Evolutionary conservation across 345 rosid genomes (phyloP).

Genomic region (Aquilaria sinensis): DNA sequence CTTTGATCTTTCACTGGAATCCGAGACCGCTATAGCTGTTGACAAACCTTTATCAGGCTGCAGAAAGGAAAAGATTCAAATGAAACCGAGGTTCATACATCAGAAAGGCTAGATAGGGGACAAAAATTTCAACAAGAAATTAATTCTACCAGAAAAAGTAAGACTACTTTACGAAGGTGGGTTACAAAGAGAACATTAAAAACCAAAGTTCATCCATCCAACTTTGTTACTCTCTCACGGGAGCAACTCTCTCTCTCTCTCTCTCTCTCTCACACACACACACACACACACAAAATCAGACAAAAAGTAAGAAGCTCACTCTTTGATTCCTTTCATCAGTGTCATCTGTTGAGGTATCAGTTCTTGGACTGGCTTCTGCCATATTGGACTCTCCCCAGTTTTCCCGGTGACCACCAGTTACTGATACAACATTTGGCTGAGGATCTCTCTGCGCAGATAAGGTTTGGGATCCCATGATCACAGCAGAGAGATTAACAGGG

Average conservation of each 20-base stretch:
- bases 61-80: conserved; percentile 17
- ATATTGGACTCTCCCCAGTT: conserved; percentile 59
- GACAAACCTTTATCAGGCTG: conserved; percentile 65
- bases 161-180: neutral
- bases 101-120: conserved; percentile 5
- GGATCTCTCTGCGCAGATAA: conserved; percentile 30
- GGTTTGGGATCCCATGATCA: conserved; percentile 27
- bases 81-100: neutral
- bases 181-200: neutral
- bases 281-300: neutral
- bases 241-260: too few relatives aligned
- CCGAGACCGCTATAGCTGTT: conserved; percentile 44
- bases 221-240: too few relatives aligned
- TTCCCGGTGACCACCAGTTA: conserved; percentile 38
- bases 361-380: conserved; percentile 86
- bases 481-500: conserved; percentile 21
- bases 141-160: neutral
- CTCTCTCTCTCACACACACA: too few relatives aligned
- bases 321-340: conserved; percentile 75
- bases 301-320: conserved; percentile 37
- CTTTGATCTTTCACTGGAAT: conserved; percentile 89
- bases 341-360: conserved; percentile 83
- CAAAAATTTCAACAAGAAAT: neutral
- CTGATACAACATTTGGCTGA: conserved; percentile 33
- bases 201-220: neutral